Conservation (phyloP, 176 grass and related monocot genomes). For the Hordeum vulgare region MorexV3_pseudomolecules_assembly NC_058524.1:318758728-318759227, state of each 20-base stretch:
- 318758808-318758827: too few species aligned
- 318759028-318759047: not conserved
- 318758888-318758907: constrained; percentile 93
- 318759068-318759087: not conserved
- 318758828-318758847: too few species aligned
- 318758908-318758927: constrained; percentile 71
- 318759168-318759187: constrained; percentile 84
- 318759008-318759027: not conserved
- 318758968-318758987: not conserved
- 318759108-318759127: too few species aligned
- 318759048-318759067: not conserved
- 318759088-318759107: too few species aligned
- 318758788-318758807: too few species aligned
- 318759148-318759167: constrained; percentile 45
- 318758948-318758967: not conserved
- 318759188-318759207: constrained; percentile 98
- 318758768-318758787: constrained; percentile 88
- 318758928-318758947: constrained; percentile 74
- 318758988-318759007: not conserved
- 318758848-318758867: too few species aligned
- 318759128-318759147: too few species aligned
- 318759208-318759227: constrained; percentile 75
- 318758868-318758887: too few species aligned
- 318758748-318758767: constrained; percentile 97
- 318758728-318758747: constrained; percentile 11